Evolutionary conservation across 1,139 yeast genomes (phyloP).

Genomic region (Pichia kudriavzevii): DNA sequence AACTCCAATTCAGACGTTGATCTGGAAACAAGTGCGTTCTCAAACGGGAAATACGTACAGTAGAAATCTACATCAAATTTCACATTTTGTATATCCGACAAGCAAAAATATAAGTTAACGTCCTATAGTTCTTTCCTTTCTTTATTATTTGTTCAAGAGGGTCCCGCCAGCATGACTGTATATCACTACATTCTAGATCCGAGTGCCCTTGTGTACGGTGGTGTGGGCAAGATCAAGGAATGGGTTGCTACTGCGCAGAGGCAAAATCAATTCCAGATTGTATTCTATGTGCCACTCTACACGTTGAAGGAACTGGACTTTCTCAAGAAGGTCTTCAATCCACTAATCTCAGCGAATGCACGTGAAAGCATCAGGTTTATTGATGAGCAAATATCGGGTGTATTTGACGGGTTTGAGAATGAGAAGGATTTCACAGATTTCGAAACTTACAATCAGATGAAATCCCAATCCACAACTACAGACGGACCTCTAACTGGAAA

Average conservation of each 20-base stretch:
- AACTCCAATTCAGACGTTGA: too few species aligned
- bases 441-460: slow-evolving; percentile 17
- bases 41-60: too few species aligned
- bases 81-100: too few species aligned
- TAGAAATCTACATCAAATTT: too few species aligned
- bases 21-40: too few species aligned
- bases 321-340: slow-evolving; percentile 43
- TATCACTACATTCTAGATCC: slow-evolving; percentile 45
- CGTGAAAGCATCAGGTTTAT: slow-evolving; percentile 50
- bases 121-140: too few species aligned
- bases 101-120: too few species aligned
- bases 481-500: too few species aligned
- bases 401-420: slow-evolving; percentile 1
- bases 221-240: slow-evolving; percentile 50
- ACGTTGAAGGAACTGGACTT: slow-evolving; percentile 52
- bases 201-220: slow-evolving; percentile 47
- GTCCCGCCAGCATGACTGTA: too few species aligned
- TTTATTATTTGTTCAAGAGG: too few species aligned
- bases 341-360: slow-evolving; percentile 49
- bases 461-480: too few species aligned
- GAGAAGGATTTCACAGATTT: slow-evolving; percentile 16
- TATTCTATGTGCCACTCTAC: slow-evolving; percentile 42
- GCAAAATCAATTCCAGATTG: slow-evolving; percentile 1
- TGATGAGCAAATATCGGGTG: slow-evolving; percentile 28
- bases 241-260: slow-evolving; percentile 38